Conservation (phyloP, 2,329 filamentous ascomycete genomes). For the Aureobasidium melanogenum region DNA sequence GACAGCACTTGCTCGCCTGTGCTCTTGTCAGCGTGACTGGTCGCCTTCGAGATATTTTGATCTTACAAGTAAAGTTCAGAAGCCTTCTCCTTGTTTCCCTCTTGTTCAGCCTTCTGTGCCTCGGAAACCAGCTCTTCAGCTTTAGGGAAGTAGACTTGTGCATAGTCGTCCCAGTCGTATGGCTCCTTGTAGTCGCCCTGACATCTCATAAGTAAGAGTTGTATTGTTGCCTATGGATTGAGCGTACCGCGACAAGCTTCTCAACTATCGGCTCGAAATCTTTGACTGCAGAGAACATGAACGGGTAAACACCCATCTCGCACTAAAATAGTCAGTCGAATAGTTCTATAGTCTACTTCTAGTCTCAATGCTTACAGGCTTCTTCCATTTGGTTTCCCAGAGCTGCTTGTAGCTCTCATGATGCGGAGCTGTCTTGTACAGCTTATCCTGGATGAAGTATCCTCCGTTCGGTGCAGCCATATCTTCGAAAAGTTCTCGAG, state of each 20-base stretch:
- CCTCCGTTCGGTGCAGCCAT: slow-evolving; percentile 34
- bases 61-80: slow-evolving; percentile 51
- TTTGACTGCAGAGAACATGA: slow-evolving; percentile 60
- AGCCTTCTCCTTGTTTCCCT: slow-evolving; percentile 45
- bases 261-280: slow-evolving; percentile 64
- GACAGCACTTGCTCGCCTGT: slow-evolving; percentile 57
- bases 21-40: slow-evolving; percentile 12
- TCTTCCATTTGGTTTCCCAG: slow-evolving; percentile 72
- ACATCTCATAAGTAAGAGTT: neutral
- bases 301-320: slow-evolving; percentile 48
- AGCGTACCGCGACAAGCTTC: slow-evolving; percentile 48
- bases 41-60: neutral
- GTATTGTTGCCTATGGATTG: neutral
- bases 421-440: slow-evolving; percentile 34
- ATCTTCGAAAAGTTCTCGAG: neutral
- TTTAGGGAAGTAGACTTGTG: slow-evolving; percentile 49
- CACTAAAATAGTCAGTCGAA: slow-evolving; percentile 24
- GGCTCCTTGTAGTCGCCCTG: slow-evolving; percentile 55
- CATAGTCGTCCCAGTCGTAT: slow-evolving; percentile 55
- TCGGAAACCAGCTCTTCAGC: slow-evolving; percentile 48
- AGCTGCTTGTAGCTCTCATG: slow-evolving; percentile 39
- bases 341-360: too few relatives aligned
- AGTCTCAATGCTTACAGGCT: slow-evolving; percentile 42
- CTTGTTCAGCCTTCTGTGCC: slow-evolving; percentile 43
- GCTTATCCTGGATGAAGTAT: slow-evolving; percentile 40